Evolutionary conservation across 768 basidiomycete genomes (phyloP).

Genomic region (Lactifluus hygrophoroides): DNA sequence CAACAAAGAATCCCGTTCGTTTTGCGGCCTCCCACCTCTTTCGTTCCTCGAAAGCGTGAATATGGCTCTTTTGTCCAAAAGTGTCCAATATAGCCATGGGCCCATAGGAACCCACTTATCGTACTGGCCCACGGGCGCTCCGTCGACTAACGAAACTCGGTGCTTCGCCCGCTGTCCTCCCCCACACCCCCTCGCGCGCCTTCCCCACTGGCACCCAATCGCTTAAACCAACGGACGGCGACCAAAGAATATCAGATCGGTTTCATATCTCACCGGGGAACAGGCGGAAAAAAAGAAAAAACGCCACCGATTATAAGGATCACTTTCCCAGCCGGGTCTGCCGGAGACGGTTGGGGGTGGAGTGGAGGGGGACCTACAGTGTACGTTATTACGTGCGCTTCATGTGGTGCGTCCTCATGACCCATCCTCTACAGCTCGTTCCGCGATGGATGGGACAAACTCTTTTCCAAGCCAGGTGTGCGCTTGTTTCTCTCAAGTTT

Average conservation of each 20-base stretch:
- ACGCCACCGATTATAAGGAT: conserved; percentile 16
- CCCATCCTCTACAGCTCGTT: background rate
- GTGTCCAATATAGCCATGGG: too few relatives aligned
- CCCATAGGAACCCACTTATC: too few relatives aligned
- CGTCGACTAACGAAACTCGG: conserved; percentile 13
- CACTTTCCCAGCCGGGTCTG: background rate
- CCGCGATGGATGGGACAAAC: too few relatives aligned
- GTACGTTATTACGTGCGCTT: conserved; percentile 13
- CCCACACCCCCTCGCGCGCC: background rate
- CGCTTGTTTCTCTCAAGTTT: too few relatives aligned
- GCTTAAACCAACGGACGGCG: conserved; percentile 12
- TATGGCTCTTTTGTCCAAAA: too few relatives aligned
- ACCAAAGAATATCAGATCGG: conserved; percentile 14
- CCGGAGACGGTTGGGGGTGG: background rate
- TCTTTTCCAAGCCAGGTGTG: too few relatives aligned
- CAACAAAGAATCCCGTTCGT: background rate
- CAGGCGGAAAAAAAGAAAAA: background rate
- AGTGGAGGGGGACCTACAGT: background rate
- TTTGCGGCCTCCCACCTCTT: too few relatives aligned
- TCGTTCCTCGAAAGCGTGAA: too few relatives aligned
- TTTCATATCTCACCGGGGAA: conserved; percentile 8
- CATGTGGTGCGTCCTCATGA: conserved; percentile 14
- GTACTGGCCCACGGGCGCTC: conserved; percentile 3
- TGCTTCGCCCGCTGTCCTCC: background rate
- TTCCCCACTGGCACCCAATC: conserved; percentile 15